Base-by-base conservation (phyloP, 106 monocot species). In the Dioscorea alata region DNA sequence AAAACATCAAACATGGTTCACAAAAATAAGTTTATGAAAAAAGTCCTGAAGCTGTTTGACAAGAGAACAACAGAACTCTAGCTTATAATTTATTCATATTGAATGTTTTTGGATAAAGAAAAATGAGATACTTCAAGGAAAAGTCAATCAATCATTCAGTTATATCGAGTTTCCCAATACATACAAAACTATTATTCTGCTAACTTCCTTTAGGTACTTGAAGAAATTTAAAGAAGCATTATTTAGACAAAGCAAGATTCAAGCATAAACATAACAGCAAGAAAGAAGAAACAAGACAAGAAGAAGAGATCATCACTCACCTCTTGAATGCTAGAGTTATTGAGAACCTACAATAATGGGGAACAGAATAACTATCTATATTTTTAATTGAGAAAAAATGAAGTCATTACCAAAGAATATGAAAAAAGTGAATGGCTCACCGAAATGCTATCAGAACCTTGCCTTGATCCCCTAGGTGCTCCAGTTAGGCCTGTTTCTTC, bases 311-410 rank as follows among this genome's bases (percentile, higher is more conserved):
- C 48, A 57, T 12, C 23, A 51, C 66, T 74, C 65, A 88, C 94
- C 71, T 85, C 90, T 78, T 85, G 87, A 56, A 73, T 33, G 31
- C 65, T 78, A 5, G 83, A 65, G 60, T 66, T 74, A 59, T 76
- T 88, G 32, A 79, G 60, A 80, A 76, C 76, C 79, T 84, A 70
- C 71, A 76, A 64, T 25, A 34, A 21, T n/a, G 23, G 33, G 56
- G 14, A 17, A 42, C 12, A 63, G 54, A 52, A 13, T 33, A 52
- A 15, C 28, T 49, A 22, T 14, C 18, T 57, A 33, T 34, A 13
- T 23, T 5, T 32, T 22, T 2, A 23, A 8, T 42, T 42, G 17
- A 15, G 18, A 5, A 32, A 25, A 28, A 13, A 28, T 28, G 42
- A 42, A 42, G 10, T 42, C 28, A 25, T 28, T 42, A 42, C 42